phyloP scores from a whole-genome alignment of 371 early-diverging fungal genomes.

The Apophysomyces ossiformis region DNA sequence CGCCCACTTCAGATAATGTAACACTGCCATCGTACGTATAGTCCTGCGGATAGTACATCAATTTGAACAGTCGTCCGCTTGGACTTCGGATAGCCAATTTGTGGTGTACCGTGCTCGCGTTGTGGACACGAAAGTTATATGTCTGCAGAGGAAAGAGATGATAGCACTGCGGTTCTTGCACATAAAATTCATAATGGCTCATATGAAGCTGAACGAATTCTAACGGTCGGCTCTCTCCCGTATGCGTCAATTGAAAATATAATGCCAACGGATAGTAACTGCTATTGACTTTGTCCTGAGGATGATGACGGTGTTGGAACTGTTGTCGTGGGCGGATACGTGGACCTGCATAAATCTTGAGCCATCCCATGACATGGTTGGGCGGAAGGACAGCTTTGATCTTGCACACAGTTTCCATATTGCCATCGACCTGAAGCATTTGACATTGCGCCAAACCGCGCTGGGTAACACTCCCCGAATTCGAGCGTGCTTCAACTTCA shows the following conservation, averaged over 20 bases:
- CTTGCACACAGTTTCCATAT: slow-evolving; percentile 31
- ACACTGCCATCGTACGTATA: slow-evolving; percentile 43
- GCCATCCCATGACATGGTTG: slow-evolving; percentile 39
- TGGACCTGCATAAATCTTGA: slow-evolving; percentile 48
- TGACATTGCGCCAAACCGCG: slow-evolving; percentile 45
- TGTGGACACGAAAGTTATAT: slow-evolving; percentile 41
- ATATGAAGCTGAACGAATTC: slow-evolving; percentile 50
- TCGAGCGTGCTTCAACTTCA: slow-evolving; percentile 34
- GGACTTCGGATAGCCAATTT: slow-evolving; percentile 53
- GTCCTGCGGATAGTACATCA: slow-evolving; percentile 51
- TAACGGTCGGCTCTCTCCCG: slow-evolving; percentile 19
- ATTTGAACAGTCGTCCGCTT: slow-evolving; percentile 38
- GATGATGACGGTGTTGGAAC: not conserved
- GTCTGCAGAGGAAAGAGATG: slow-evolving; percentile 48
- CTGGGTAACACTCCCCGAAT: slow-evolving; percentile 17
- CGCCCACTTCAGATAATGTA: slow-evolving; percentile 40
- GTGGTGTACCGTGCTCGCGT: slow-evolving; percentile 33
- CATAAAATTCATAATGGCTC: slow-evolving; percentile 41
- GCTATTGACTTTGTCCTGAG: slow-evolving; percentile 22
- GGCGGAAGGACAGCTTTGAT: slow-evolving; percentile 50
- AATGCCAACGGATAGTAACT: slow-evolving; percentile 38
- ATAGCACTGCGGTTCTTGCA: slow-evolving; percentile 53
- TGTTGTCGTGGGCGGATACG: slow-evolving; percentile 16
- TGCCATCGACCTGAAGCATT: slow-evolving; percentile 9
- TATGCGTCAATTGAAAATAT: slow-evolving; percentile 28